Conservation (phyloP, 352 stramenopile genomes). For the Phytophthora multivora region DNA sequence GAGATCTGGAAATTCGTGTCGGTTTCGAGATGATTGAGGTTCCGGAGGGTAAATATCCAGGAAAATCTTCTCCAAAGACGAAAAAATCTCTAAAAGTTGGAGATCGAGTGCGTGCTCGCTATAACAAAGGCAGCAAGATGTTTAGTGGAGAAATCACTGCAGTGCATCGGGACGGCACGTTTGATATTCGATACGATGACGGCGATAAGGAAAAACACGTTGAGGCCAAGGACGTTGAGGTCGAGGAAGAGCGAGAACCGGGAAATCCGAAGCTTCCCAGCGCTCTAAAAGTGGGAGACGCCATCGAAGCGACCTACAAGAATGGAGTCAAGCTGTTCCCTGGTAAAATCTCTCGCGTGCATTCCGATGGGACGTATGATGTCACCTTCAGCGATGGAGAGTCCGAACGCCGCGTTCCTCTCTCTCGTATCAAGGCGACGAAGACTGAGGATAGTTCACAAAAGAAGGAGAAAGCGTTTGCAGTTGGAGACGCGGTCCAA, state of each 20-base stretch:
- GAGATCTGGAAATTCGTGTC: constrained; percentile 46
- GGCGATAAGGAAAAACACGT: constrained; percentile 50
- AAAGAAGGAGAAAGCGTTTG: constrained; percentile 27
- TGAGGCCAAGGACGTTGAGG: constrained; percentile 40
- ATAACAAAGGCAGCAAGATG: constrained; percentile 46
- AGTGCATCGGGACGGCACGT: constrained; percentile 56
- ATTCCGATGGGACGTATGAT: constrained; percentile 62
- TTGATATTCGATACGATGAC: constrained; percentile 67
- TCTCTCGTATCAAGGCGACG: constrained; percentile 28
- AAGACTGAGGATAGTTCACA: constrained; percentile 3
- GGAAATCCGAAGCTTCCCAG: not conserved
- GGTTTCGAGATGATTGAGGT: constrained; percentile 30
- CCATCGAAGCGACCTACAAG: constrained; percentile 42
- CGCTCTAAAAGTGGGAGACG: constrained; percentile 30
- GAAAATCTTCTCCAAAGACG: not conserved
- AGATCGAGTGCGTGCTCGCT: constrained; percentile 47
- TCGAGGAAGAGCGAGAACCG: constrained; percentile 4
- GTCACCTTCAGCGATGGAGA: constrained; percentile 59
- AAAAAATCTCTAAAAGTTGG: constrained; percentile 29
- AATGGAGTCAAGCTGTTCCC: constrained; percentile 50
- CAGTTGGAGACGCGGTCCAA: constrained; percentile 48
- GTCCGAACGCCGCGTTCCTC: constrained; percentile 43
- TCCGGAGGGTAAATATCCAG: constrained; percentile 4
- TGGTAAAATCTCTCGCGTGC: constrained; percentile 61
- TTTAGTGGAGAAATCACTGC: constrained; percentile 40